phyloP scores from a whole-genome alignment of 805 yeast species.

The Starmerella bombi region DNA sequence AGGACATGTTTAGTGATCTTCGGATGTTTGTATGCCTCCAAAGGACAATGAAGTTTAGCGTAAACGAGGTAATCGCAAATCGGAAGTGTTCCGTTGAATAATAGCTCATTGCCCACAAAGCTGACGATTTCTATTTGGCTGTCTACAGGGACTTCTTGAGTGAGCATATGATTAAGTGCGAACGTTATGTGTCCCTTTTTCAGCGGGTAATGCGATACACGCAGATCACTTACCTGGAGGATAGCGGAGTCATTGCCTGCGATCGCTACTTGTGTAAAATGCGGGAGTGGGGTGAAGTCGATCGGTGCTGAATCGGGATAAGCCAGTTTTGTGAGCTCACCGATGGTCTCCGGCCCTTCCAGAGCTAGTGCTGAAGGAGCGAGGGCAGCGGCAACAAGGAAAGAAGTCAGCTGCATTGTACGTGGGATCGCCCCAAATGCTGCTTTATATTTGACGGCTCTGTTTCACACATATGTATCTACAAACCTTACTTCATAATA shows the following conservation, averaged over 20 bases:
- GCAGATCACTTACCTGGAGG: constrained; percentile 19
- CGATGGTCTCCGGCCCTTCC: constrained; percentile 8
- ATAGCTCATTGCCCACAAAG: constrained; percentile 13
- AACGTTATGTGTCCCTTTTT: constrained; percentile 23
- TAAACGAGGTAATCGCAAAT: constrained; percentile 23
- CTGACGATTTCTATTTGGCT: constrained; percentile 18
- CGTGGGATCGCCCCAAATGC: too few species aligned
- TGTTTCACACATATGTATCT: too few species aligned
- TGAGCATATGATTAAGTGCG: constrained; percentile 18
- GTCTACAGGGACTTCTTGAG: constrained; percentile 19
- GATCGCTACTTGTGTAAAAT: constrained; percentile 14
- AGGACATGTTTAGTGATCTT: constrained; percentile 17
- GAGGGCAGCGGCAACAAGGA: not conserved
- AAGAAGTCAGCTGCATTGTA: too few species aligned
- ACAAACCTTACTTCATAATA: too few species aligned
- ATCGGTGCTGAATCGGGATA: constrained; percentile 13
- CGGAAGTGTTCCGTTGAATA: constrained; percentile 19
- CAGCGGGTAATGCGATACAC: constrained; percentile 23
- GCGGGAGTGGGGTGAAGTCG: constrained; percentile 8
- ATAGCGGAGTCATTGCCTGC: constrained; percentile 21
- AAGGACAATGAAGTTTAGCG: constrained; percentile 24
- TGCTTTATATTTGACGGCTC: too few species aligned
- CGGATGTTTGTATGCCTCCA: constrained; percentile 10
- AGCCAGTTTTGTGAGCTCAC: constrained; percentile 13
- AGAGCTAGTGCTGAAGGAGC: not conserved